Evolutionary conservation across 345 rosid genomes (phyloP), one percentile per base, ranked within the genome.

Genomic region (Barbarea vulgaris): DNA sequence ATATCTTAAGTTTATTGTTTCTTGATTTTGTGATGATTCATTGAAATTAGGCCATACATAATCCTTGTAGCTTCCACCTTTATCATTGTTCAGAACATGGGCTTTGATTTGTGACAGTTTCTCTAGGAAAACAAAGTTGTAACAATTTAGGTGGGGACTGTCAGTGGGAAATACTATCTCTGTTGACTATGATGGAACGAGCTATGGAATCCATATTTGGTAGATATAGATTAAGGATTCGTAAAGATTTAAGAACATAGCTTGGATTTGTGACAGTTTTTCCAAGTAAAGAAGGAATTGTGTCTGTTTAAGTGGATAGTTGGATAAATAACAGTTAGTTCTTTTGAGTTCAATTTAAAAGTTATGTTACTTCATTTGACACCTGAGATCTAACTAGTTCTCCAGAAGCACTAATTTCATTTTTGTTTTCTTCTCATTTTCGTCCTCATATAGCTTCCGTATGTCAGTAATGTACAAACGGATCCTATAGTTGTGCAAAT

Each of bases 401-500:
- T 58, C 51, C n/a, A 42, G 17, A 59, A 39, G 27, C 25, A 44
- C 7, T 66, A 7, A 67, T 44, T 73, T 48, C 25, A 39, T 44
- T 4, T 58, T 75, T 70, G 2, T 13, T 27, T 54, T 30, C 53
- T 13, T 55, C 12, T 70, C 70, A 7, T 18, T 31, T 47, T 22
- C 67, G 11, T 47, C 33, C 50, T 66, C 60, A 12, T 50, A 48
- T 74, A 95, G 99, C 96, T 92, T 73, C 99, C 99, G 0, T 89
- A 89, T 19, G 87, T 95, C 19, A 95, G 96, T 66, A 88, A 89
- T 74, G 96, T 93, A 42, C 99, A 95, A 85, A 65, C 85, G 21
- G 99, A 95, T 71, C 97, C 99, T 3, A 79, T 95, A 41, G 83
- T 93, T 64, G 88, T 95, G 83, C 99, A 93, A 81, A 82, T 93